These are phyloP conservation scores for Metschnikowia sp. DNA, from an alignment of 805 yeast species.

Conservation along the genomic window DNA sequence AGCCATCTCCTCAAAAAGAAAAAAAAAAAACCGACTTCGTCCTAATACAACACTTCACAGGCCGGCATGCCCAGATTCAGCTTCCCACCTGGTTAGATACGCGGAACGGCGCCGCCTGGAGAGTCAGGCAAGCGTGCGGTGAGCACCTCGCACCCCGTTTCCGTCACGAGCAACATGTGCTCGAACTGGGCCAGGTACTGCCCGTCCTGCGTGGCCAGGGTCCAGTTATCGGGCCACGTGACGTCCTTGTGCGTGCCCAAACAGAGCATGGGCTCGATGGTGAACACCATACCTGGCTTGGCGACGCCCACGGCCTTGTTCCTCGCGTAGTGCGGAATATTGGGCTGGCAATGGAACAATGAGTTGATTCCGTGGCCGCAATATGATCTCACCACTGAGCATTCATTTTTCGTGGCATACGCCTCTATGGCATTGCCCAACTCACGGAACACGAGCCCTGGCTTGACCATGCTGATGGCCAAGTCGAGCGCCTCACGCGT, in stretches of 20 bases:
- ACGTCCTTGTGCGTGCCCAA: conserved; percentile 76
- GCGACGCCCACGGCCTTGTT: conserved; percentile 92
- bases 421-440: conserved; percentile 86
- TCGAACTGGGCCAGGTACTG: conserved; percentile 90
- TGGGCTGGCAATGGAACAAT: conserved; percentile 89
- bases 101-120: conserved; percentile 81
- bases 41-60: too few species aligned
- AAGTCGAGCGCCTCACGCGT: conserved; percentile 82
- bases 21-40: too few species aligned
- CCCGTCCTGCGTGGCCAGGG: conserved; percentile 89
- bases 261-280: conserved; percentile 96
- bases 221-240: conserved; percentile 98
- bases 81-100: not conserved
- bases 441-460: conserved; percentile 84
- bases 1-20: too few species aligned
- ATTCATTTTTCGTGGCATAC: conserved; percentile 72
- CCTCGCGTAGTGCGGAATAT: conserved; percentile 88
- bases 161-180: conserved; percentile 89
- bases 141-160: conserved; percentile 86
- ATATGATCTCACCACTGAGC: conserved; percentile 86
- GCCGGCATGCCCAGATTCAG: not conserved
- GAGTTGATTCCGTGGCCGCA: conserved; percentile 92
- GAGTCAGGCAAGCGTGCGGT: conserved; percentile 76
- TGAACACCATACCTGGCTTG: conserved; percentile 94
- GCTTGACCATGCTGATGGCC: conserved; percentile 84